Evolutionary conservation across 352 stramenopile species (phyloP).

Genomic region (Pythium grandisporangium): DNA sequence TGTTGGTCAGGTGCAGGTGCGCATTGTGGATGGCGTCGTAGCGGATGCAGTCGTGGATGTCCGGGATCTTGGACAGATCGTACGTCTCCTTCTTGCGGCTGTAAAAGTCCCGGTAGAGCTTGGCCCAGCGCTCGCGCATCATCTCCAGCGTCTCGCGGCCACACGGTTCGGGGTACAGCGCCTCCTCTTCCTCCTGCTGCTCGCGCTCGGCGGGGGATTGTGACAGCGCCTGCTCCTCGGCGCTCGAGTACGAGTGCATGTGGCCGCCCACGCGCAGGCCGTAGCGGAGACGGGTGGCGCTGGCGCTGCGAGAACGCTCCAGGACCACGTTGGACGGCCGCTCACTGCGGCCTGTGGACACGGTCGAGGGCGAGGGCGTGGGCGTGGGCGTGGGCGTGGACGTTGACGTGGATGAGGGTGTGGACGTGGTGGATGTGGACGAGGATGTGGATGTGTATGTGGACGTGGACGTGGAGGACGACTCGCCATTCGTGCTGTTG

Average conservation of each 20-base stretch:
- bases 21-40: slow-evolving; percentile 99
- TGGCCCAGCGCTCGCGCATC: slow-evolving; percentile 88
- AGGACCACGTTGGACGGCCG: no score
- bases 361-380: no score
- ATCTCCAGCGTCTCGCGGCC: slow-evolving; percentile 79
- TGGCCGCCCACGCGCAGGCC: slow-evolving; percentile 20
- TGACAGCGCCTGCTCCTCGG: slow-evolving; percentile 17
- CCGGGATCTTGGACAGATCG: slow-evolving; percentile 95
- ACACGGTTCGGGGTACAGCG: slow-evolving; percentile 72
- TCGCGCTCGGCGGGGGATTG: no score
- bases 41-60: slow-evolving; percentile 97
- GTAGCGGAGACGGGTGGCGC: slow-evolving; percentile 28
- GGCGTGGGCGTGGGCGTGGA: no score
- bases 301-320: slow-evolving; percentile 60
- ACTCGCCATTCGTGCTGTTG: slow-evolving; percentile 9
- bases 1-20: slow-evolving; percentile 89
- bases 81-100: slow-evolving; percentile 89
- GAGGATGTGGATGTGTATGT: no score
- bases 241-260: slow-evolving; percentile 39
- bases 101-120: slow-evolving; percentile 96
- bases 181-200: slow-evolving; percentile 39
- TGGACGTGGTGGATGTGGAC: no score
- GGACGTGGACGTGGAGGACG: no score
- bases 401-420: no score
- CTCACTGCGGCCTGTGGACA: no score